Base-by-base conservation (phyloP, 495 filamentous ascomycete genomes). In the Penicillium mononematosum region DNA sequence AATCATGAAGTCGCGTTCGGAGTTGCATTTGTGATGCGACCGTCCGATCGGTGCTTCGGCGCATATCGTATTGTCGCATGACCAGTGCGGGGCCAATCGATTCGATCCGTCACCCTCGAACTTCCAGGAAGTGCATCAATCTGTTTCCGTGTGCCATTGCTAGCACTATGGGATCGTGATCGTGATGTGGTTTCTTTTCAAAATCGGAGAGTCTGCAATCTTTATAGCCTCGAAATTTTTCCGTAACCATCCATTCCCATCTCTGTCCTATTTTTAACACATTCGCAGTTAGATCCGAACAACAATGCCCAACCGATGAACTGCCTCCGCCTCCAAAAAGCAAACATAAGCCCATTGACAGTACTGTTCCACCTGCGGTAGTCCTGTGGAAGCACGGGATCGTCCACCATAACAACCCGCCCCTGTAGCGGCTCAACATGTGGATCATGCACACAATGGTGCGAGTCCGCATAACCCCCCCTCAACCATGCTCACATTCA, bases 21-120 rank as follows among this genome's bases (percentile, higher is more conserved):
- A 46, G 25, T 27, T 29, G 27, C 16, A 17, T 46, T 3, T 10
- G 14, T 29, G 44, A 46, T 29, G 7, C 20, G 27, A 6, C 32
- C 27, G 16, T 17, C n/a, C 14, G 2, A 8, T 29, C 16, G 16
- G n/a, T n/a, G 27, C 27, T 47, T 31, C n/a, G 27, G 45, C n/a
- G 45, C 45, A 47, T 47, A 47, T 48, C n/a, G 2, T 27, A 6
- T 9, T 46, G 17, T 48, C 45, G 45, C n/a, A 32, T 48, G 45
- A 48, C 29, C 45, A 32, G 45, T 48, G 27, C 27, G 27, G 45
- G 20, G 17, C n/a, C 27, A 4, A 19, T 31, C n/a, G n/a, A 31
- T 48, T 31, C n/a, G n/a, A 48, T 34, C 22, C 17, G 45, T 48
- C 24, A 44, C 42, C 31, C 10, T 16, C 36, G 16, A 38, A 34